Evolutionary conservation across 208 protist species (phyloP), one percentile per base, ranked within the genome.

Genomic region (Strigomonas galati): DNA sequence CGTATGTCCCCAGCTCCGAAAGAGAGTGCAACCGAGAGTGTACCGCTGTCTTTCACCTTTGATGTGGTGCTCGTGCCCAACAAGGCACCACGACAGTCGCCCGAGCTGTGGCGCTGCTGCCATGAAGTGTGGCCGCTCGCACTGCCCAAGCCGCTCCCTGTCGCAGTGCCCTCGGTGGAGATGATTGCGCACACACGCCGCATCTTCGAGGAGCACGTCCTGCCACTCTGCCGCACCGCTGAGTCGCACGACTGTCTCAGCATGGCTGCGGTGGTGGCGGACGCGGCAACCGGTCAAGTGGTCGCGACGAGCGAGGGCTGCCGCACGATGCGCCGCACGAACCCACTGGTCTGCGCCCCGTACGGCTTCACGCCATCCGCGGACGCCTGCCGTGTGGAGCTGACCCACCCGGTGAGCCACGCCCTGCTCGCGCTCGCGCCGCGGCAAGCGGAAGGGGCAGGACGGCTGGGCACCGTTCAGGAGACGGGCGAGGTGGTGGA

Each of bases 391-490:
- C 23, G 32, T 4, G 37, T 89, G 6, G 62, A 87, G 23, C 24
- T 92, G 15, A 83, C 92, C 32, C 91, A 96, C 40, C 87, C 87
- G 1, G 87, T 96, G 4, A 96, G 76, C 49, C 69, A 78, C 61
- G 78, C 79, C 0, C 62, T 96, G 40, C 93, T 91, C 54, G 46
- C 78, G 49, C 75, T 94, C 0, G 71, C 89, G 10, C 56, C n/a
- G 56, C 28, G 14, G 26, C 10, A 62, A 31, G 54, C 30, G 54
- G 54, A 59, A 6, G 17, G 21, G 30, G 24, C 24, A 6, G 30
- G 31, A 37, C 49, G 51, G 37, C 7, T 24, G 37, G 4, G 35
- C 46, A 7, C 21, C n/a, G 23, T 27, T 1, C 2, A 35, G 1
- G 21, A 9, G 9, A 19, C 6, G 9, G 59, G 24, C 23, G 46